Evolutionary conservation across 2,329 filamentous ascomycete genomes (phyloP).

Genomic region (Scolecobasidium constrictum): DNA sequence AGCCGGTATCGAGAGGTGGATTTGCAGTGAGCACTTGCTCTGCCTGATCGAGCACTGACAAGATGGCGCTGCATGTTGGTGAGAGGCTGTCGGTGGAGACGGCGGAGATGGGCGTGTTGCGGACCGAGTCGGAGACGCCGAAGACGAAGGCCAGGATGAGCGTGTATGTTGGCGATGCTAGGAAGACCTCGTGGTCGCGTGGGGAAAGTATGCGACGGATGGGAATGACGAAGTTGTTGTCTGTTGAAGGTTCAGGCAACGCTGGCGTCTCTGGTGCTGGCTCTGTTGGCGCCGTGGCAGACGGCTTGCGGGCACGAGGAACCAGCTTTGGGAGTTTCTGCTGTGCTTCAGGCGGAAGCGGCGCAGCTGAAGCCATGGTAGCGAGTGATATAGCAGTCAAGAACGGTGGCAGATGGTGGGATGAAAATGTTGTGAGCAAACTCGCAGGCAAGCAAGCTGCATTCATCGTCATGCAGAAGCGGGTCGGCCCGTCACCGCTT

Average conservation of each 20-base stretch:
- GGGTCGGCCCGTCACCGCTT: too few species aligned
- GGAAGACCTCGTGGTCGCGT: constrained; percentile 71
- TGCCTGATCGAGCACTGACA: constrained; percentile 59
- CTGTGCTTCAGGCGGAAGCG: constrained; percentile 35
- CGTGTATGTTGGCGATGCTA: constrained; percentile 61
- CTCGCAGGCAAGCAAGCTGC: too few species aligned
- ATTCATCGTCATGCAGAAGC: too few species aligned
- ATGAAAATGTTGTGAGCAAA: too few species aligned
- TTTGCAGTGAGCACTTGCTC: constrained; percentile 55
- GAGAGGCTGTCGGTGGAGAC: constrained; percentile 51
- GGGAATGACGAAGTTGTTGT: constrained; percentile 54
- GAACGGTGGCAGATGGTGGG: too few species aligned
- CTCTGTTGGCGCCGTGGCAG: constrained; percentile 32
- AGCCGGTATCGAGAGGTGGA: constrained; percentile 76
- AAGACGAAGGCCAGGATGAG: constrained; percentile 81
- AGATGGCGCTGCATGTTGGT: constrained; percentile 49
- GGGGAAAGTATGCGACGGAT: constrained; percentile 70
- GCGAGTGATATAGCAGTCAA: too few species aligned
- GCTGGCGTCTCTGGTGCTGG: constrained; percentile 67
- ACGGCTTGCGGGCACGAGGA: constrained; percentile 46
- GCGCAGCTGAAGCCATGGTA: neutral
- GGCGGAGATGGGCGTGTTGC: constrained; percentile 54
- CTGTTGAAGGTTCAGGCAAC: constrained; percentile 57
- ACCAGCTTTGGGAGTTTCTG: constrained; percentile 56
- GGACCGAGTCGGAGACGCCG: constrained; percentile 69